These are phyloP conservation scores for Wickerhamiella allomyrinae DNA, from an alignment of 805 yeast species.

Conservation along the genomic window DNA sequence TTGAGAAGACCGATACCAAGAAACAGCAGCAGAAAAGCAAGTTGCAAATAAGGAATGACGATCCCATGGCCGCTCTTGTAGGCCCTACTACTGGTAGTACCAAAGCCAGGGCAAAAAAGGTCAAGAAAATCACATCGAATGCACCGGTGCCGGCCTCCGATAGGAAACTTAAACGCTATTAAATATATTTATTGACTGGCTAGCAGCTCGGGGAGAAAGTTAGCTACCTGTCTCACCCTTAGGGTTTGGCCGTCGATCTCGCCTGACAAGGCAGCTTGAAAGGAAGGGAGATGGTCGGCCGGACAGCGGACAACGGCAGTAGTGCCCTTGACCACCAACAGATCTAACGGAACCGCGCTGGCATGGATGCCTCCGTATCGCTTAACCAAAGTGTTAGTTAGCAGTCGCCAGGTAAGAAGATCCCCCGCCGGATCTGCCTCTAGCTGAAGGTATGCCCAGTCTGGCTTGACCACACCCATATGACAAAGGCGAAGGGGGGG, in stretches of 20 bases:
- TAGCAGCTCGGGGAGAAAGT: neutral
- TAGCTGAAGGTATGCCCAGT: constrained; percentile 23
- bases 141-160: neutral
- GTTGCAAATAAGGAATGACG: neutral
- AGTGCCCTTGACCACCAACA: constrained; percentile 9
- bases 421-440: constrained; percentile 15
- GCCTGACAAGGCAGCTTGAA: constrained; percentile 6
- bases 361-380: constrained; percentile 22
- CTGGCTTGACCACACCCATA: constrained; percentile 17
- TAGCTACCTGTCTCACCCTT: neutral
- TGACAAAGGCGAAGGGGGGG: constrained; percentile 1
- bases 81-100: neutral
- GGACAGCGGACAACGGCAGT: constrained; percentile 15
- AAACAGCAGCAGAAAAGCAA: neutral
- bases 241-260: constrained; percentile 6
- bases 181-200: neutral
- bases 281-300: constrained; percentile 3
- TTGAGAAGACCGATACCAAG: neutral
- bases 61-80: constrained; percentile 1
- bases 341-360: constrained; percentile 20
- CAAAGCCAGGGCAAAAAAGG: neutral
- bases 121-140: neutral
- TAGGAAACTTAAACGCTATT: neutral
- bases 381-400: constrained; percentile 14
- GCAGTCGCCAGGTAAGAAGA: constrained; percentile 21